Conservation (phyloP, 2,329 filamentous ascomycete genomes). For the Aspergillus niger region DNA sequence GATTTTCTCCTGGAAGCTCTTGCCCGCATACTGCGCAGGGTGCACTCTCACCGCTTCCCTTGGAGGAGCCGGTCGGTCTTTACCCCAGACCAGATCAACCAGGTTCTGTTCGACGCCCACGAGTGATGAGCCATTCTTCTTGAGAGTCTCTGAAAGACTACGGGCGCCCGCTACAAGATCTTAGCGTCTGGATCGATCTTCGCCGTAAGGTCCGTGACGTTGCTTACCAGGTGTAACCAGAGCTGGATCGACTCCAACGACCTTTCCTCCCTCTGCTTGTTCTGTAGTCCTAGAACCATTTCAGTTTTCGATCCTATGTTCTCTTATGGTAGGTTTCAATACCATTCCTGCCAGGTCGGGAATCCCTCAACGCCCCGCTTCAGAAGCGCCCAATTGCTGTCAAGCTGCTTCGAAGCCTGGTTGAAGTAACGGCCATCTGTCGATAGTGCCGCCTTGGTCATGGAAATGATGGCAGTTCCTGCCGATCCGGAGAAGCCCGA, state of each 20-base stretch:
- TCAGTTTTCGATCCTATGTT: constrained; percentile 15
- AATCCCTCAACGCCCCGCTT: constrained; percentile 94
- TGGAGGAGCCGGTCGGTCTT: constrained; percentile 71
- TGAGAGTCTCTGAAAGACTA: constrained; percentile 83
- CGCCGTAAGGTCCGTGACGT: background rate
- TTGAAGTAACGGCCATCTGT: constrained; percentile 99
- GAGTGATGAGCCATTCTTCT: constrained; percentile 76
- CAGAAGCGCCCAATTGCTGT: constrained; percentile 84
- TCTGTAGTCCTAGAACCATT: constrained; percentile 62
- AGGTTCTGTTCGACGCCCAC: constrained; percentile 78
- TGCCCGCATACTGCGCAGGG: constrained; percentile 73
- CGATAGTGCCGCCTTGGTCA: constrained; percentile 82
- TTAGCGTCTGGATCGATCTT: constrained; percentile 13
- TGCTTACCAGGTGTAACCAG: constrained; percentile 70
- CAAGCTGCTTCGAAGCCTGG: constrained; percentile 87
- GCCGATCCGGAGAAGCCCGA: constrained; percentile 94
- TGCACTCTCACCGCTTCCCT: constrained; percentile 75
- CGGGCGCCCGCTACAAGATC: constrained; percentile 58
- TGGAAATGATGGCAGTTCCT: constrained; percentile 85
- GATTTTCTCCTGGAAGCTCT: constrained; percentile 79
- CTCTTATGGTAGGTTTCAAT: constrained; percentile 30
- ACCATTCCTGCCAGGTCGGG: constrained; percentile 97
- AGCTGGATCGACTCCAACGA: constrained; percentile 86
- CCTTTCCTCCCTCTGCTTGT: constrained; percentile 81
- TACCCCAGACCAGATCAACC: constrained; percentile 86